Conservation (phyloP, 352 stramenopile genomes). For the Aphanomyces stellatus region DNA sequence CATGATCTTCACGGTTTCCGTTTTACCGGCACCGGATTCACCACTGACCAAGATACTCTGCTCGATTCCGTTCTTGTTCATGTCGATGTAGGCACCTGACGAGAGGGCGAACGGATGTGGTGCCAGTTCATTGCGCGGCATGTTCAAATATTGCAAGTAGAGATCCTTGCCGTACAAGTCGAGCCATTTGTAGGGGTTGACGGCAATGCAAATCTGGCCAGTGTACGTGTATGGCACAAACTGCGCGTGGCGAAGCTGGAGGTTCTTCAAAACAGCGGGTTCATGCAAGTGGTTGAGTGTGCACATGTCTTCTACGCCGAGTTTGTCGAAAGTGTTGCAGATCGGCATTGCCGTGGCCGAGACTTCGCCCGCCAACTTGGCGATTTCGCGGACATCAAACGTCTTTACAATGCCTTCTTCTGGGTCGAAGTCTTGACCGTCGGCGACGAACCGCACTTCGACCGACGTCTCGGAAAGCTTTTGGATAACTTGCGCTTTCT, state of each 20-base stretch:
- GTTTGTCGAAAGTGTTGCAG: constrained; percentile 61
- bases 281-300: constrained; percentile 76
- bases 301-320: constrained; percentile 69
- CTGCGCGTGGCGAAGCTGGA: constrained; percentile 58
- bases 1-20: constrained; percentile 88
- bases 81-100: constrained; percentile 54
- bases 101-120: constrained; percentile 70
- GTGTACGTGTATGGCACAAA: constrained; percentile 78
- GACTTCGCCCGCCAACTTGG: constrained; percentile 56
- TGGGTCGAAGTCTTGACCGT: constrained; percentile 40
- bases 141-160: constrained; percentile 54
- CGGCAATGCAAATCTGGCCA: constrained; percentile 66
- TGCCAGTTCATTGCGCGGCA: constrained; percentile 39
- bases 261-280: constrained; percentile 64
- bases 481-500: constrained; percentile 34
- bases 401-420: constrained; percentile 53
- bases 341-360: constrained; percentile 74
- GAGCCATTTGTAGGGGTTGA: constrained; percentile 79
- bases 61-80: constrained; percentile 66
- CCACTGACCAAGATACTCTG: constrained; percentile 73
- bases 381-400: constrained; percentile 57
- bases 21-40: constrained; percentile 64
- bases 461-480: constrained; percentile 12
- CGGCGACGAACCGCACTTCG: constrained; percentile 52
- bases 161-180: constrained; percentile 58